Percentiles rank a stretch among this genome's conserved stretches.
Conservation (phyloP, 1,139 yeast species). For the Sugiyamaella novakii region DNA sequence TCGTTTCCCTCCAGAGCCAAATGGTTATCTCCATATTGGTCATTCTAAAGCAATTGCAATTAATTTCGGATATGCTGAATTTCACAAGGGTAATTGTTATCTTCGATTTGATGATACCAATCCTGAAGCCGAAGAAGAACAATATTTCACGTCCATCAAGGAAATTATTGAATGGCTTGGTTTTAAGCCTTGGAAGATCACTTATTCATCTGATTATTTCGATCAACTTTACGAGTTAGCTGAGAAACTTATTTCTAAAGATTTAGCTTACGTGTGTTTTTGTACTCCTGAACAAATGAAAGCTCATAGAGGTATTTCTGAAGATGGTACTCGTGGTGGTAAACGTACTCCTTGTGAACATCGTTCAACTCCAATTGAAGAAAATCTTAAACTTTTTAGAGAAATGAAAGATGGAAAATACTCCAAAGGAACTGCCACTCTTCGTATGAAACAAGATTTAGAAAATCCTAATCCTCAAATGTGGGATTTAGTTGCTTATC, state of each 20-base stretch:
- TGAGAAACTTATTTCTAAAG: slow-evolving; percentile 68
- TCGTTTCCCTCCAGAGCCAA: slow-evolving; percentile 98
- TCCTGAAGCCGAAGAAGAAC: slow-evolving; percentile 97
- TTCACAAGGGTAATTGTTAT: slow-evolving; percentile 81
- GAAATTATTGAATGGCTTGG: slow-evolving; percentile 93
- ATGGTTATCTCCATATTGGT: slow-evolving; percentile 95
- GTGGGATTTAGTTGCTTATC: slow-evolving; percentile 99
- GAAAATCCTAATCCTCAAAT: slow-evolving; percentile 94
- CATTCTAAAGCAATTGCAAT: slow-evolving; percentile 98
- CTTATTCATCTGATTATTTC: slow-evolving; percentile 95
- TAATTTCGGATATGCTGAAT: slow-evolving; percentile 91
- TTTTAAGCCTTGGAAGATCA: slow-evolving; percentile 86
- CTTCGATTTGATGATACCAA: slow-evolving; percentile 96
- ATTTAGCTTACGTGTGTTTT: slow-evolving; percentile 87
- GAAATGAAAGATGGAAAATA: slow-evolving; percentile 89
- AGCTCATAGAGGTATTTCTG: slow-evolving; percentile 83
- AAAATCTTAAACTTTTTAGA: slow-evolving; percentile 77
- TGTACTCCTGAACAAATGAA: slow-evolving; percentile 92
- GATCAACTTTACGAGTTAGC: slow-evolving; percentile 86
- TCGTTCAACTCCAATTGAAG: slow-evolving; percentile 67
- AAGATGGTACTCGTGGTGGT: slow-evolving; percentile 93
- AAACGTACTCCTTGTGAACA: slow-evolving; percentile 81
- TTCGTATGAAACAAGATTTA: slow-evolving; percentile 96
- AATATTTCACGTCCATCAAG: slow-evolving; percentile 78
- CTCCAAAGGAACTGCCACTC: slow-evolving; percentile 86